Base-by-base conservation (phyloP, 306 rosid genomes). In the Pyrus communis region DNA sequence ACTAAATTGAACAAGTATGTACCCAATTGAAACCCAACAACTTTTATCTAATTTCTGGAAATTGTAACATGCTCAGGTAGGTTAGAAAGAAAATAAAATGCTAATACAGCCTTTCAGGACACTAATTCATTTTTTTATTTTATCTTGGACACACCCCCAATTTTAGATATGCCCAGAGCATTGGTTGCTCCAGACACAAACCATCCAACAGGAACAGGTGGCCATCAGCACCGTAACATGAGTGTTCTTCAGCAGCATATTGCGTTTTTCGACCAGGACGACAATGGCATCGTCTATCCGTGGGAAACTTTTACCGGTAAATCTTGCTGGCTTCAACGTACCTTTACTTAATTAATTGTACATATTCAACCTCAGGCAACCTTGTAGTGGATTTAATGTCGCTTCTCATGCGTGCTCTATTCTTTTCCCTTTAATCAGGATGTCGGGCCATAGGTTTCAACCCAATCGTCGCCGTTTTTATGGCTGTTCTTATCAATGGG, bases 191-290 rank as follows among this genome's bases (percentile, higher is more conserved):
- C 96, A 7, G 97, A 90, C 81, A 78, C 90, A 40, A 60, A 64
- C 23, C 93, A 90, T 52, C 98, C 96, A 38, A 33, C 76, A 7
- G 98, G 97, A 81, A 92, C 97, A 71, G 68, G 78, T 5, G 91
- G 88, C 9, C 87, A 88, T 79, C 82, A 18, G n/a, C 88, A 86
- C 78, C 19, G 78, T 74, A 81, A 88, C 74, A 5, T 95, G 87
- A 81, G 76, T 74, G 96, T 95, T 82, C 95, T 95, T 78, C 96
- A 92, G 82, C 97, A 95, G 70, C 98, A 92, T 40, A 82, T 77
- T 19, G 87, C 96, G 6, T 92, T 92, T 54, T 92, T 95, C 74
- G 97, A 95, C 88, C 87, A 61, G 67, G 96, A 92, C 69, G 88
- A 84, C 76, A 79, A 92, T 57, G 98, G 97, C 42, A 87, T 92